Percentiles rank a stretch among this genome's conserved stretches.
Conservation (phyloP, 163 green algal genomes). For the Chlorella variabilis region DNA sequence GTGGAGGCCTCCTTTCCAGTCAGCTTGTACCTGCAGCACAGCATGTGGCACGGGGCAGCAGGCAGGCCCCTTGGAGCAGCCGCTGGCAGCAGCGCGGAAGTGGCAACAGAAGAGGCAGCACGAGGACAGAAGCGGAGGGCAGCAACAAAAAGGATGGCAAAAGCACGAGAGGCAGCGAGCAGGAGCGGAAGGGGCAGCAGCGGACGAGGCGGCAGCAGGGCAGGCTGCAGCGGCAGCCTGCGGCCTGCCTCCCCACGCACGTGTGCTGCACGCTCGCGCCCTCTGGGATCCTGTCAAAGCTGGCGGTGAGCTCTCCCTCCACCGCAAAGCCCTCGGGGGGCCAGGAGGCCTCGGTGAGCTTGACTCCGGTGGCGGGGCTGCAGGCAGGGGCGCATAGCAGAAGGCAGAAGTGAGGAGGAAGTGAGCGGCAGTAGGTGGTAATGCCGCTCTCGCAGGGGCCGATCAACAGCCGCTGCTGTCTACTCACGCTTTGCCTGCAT, state of each 20-base stretch:
- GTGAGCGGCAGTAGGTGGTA: no score
- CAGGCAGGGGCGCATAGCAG: not conserved
- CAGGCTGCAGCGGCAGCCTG: no score
- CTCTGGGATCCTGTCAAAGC: conserved; percentile 47
- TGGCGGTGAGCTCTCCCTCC: conserved; percentile 25
- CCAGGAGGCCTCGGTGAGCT: conserved; percentile 37
- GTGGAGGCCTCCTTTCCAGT: conserved; percentile 19
- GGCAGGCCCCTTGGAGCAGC: not conserved
- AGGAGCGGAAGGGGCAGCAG: no score
- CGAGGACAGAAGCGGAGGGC: no score
- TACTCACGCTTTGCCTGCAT: conserved; percentile 47
- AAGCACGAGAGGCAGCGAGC: no score
- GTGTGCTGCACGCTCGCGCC: conserved; percentile 30
- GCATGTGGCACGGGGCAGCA: not conserved
- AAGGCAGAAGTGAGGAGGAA: not conserved
- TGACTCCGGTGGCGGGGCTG: conserved; percentile 43
- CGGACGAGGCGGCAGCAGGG: no score
- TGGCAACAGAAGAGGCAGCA: not conserved
- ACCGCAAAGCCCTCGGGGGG: conserved; percentile 20
- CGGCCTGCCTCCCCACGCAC: no score
- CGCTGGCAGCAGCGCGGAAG: not conserved
- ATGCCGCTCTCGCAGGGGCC: no score
- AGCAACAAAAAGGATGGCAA: no score
- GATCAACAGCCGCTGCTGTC: no score
- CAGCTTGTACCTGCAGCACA: conserved; percentile 33